Evolutionary conservation across 306 rosid species (phyloP).

Genomic region (cucumber (Cucumis sativus)): DNA sequence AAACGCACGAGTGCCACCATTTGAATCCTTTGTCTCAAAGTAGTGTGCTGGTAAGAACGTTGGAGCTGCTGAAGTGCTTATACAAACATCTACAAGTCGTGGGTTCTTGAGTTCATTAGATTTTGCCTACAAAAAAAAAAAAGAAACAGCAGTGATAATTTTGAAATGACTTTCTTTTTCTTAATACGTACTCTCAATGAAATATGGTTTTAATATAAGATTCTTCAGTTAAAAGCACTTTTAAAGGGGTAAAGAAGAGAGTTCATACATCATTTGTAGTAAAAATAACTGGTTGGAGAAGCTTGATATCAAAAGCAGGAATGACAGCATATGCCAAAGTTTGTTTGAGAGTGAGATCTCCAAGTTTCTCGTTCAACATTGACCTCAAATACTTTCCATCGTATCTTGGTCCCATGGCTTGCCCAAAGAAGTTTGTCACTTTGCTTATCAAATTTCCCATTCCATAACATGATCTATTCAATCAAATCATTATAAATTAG

Average conservation of each 20-base stretch:
- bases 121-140: constrained; percentile 12
- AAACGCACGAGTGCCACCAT: constrained; percentile 14
- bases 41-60: constrained; percentile 28
- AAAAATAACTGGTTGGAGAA: constrained; percentile 30
- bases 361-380: constrained; percentile 10
- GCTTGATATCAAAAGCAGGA: constrained; percentile 32
- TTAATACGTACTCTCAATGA: too few relatives aligned
- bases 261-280: constrained; percentile 21
- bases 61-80: constrained; percentile 39
- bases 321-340: constrained; percentile 24
- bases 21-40: constrained; percentile 12
- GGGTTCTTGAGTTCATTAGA: constrained; percentile 14
- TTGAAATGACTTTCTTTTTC: too few relatives aligned
- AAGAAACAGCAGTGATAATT: too few relatives aligned
- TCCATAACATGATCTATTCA: background rate
- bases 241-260: background rate
- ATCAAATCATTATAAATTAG: too few relatives aligned
- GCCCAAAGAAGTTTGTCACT: background rate
- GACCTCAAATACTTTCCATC: constrained; percentile 25
- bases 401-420: constrained; percentile 24
- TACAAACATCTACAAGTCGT: constrained; percentile 22
- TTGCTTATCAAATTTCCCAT: background rate
- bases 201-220: too few relatives aligned
- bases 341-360: constrained; percentile 26
- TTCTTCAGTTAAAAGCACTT: background rate